Evolutionary conservation across 208 protist species (phyloP).

Genomic region (Wallacemonas sp.): DNA sequence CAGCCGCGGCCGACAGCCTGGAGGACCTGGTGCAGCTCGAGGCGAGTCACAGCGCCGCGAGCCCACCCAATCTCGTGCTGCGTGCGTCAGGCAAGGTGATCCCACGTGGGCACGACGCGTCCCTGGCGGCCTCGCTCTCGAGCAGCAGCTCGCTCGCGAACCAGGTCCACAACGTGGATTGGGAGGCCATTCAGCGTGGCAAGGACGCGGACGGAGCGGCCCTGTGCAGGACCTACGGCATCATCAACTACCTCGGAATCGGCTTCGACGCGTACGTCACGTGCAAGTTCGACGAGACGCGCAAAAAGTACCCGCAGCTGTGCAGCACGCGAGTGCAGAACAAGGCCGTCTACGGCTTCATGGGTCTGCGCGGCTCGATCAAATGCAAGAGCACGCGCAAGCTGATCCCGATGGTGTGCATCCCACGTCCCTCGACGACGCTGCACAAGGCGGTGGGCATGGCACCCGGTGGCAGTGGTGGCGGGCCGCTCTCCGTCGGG

Average conservation of each 20-base stretch:
- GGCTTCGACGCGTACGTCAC: conserved; percentile 82
- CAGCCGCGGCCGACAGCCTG: background rate
- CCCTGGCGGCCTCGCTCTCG: background rate
- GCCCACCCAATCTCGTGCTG: background rate
- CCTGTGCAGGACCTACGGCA: conserved; percentile 27
- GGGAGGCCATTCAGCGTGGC: conserved; percentile 26
- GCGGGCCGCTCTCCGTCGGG: background rate
- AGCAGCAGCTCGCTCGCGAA: conserved; percentile 22
- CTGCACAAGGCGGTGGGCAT: background rate
- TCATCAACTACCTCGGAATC: conserved; percentile 87
- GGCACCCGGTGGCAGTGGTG: background rate
- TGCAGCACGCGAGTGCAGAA: conserved; percentile 69
- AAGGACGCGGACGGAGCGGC: conserved; percentile 11
- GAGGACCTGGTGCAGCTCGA: too few relatives aligned
- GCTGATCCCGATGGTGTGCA: conserved; percentile 57
- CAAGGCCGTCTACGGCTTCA: conserved; percentile 74
- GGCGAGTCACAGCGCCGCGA: too few relatives aligned
- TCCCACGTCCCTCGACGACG: conserved; percentile 31
- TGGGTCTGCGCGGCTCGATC: conserved; percentile 45
- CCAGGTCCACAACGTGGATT: conserved; percentile 47
- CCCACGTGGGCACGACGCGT: background rate
- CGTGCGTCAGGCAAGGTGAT: background rate
- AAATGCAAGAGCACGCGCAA: conserved; percentile 45
- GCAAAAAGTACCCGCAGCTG: conserved; percentile 46
- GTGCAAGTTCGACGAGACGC: conserved; percentile 55